Conservation (phyloP, 2,329 filamentous ascomycete genomes). For the Ophiocordyceps camponoti-floridani region DNA sequence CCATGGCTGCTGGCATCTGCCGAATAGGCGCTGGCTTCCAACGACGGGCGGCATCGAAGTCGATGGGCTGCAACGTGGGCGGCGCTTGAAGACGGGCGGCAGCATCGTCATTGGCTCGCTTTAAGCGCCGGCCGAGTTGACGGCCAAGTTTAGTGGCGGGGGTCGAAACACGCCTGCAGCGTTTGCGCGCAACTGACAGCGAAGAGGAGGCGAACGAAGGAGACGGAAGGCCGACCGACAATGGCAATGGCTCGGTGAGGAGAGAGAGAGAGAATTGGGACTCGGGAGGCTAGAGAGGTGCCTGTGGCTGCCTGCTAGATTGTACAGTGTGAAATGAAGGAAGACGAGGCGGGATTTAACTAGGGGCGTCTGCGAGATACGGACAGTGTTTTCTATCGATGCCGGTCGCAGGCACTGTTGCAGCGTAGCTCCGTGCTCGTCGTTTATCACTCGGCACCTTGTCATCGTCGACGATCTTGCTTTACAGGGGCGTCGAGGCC, state of each 20-base stretch:
- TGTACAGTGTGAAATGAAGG: too few relatives aligned
- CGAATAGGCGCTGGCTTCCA: not conserved
- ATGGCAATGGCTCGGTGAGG: not conserved
- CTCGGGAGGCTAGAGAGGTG: too few relatives aligned
- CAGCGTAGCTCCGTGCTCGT: too few relatives aligned
- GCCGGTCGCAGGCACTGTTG: too few relatives aligned
- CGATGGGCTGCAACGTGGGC: slow-evolving; percentile 11
- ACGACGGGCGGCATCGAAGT: not conserved
- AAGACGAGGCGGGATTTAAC: too few relatives aligned
- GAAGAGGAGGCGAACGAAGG: not conserved
- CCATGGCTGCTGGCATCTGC: not conserved
- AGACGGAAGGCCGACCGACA: not conserved
- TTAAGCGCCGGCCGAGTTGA: slow-evolving; percentile 10
- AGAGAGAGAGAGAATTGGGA: too few relatives aligned
- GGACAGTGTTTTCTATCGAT: too few relatives aligned
- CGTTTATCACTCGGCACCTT: too few relatives aligned
- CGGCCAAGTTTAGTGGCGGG: not conserved
- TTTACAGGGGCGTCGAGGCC: too few relatives aligned
- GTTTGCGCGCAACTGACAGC: not conserved
- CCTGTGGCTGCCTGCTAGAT: too few relatives aligned
- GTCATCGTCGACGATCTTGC: too few relatives aligned
- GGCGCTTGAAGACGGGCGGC: slow-evolving; percentile 15
- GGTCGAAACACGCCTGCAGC: not conserved
- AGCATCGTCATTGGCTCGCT: slow-evolving; percentile 10
- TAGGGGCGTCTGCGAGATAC: too few relatives aligned